Evolutionary conservation across 192 early-diverging fungal species (phyloP), one percentile per base, ranked within the genome.

Genomic region (Coemansia sp.): DNA sequence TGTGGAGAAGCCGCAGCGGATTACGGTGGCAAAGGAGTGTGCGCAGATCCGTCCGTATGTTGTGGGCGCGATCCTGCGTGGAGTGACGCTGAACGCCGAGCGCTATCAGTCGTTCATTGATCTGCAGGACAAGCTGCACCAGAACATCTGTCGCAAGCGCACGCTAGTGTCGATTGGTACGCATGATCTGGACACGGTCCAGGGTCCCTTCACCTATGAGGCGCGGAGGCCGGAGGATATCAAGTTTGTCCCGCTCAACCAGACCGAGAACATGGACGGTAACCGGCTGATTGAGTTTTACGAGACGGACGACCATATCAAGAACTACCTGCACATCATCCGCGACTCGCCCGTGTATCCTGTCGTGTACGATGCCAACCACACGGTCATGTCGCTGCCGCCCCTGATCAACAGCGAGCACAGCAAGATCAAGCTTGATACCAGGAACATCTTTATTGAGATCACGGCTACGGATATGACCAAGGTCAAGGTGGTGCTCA

Each of bases 331-430:
- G 57, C 82, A 81, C 39, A 98, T 99, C 57, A 99, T 99, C 58
- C 81, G 86, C 30, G 80, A 91, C 47, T 82, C 80, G 25, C 92
- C 94, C 3, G 80, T 84, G 16, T 99, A 86, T 63, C 96, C 96
- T 20, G 83, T 97, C 18, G 80, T 99, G 28, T 92, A 80, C 60
- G 94, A 97, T 67, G 71, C 82, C 32, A 87, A 83, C 16, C 80
- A 82, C 39, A 71, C 67, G 31, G 93, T 99, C 14, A 78, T 92
- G 61, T 97, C 94, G 34, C 75, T 99, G 48, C 96, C 96, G 25
- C 96, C 96, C 20, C 92, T 99, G 67, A 99, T 99, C 82, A 99
- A 99, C 82, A 82, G 89, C 52, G 82, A 99, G 48, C 90, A 94
- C 68, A 94, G 92, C 56, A 99, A 99, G 76, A 99, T 99, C 64